Conservation (phyloP, 768 basidiomycete species). For the Suillus tomentosus region DNA sequence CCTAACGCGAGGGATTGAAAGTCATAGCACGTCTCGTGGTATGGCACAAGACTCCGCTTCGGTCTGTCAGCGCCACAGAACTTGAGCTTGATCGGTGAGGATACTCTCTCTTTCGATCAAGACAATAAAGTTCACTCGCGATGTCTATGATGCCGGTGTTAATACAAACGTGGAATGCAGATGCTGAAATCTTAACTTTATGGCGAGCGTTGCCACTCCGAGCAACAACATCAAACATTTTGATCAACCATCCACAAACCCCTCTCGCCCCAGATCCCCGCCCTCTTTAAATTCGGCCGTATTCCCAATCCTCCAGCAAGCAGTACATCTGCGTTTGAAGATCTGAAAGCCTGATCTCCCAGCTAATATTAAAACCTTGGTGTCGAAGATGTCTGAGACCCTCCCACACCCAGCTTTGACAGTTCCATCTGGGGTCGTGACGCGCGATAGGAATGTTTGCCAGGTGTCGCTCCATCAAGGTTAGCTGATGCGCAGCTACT, state of each 20-base stretch:
- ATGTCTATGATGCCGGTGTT: background rate
- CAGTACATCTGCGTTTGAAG: slow-evolving; percentile 28
- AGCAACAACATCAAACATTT: background rate
- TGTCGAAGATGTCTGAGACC: slow-evolving; percentile 15
- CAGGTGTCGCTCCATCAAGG: slow-evolving; percentile 18
- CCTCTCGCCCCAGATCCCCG: background rate
- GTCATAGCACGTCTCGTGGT: background rate
- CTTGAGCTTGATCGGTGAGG: background rate
- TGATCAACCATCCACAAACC: background rate
- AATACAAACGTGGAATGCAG: background rate
- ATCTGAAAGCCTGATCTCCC: slow-evolving; percentile 16
- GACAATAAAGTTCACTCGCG: background rate
- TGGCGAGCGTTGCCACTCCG: background rate
- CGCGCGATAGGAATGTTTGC: slow-evolving; percentile 20
- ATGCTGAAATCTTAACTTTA: background rate
- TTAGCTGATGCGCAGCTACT: slow-evolving; percentile 21
- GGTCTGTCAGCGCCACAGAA: background rate
- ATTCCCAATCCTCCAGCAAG: slow-evolving; percentile 34
- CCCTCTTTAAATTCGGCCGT: background rate
- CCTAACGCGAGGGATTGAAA: background rate
- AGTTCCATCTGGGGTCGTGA: slow-evolving; percentile 27
- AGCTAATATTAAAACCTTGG: slow-evolving; percentile 21
- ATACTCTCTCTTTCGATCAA: background rate
- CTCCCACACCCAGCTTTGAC: slow-evolving; percentile 32
- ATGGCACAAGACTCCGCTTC: background rate